Percentiles rank a stretch among this genome's conserved stretches.
Conservation (phyloP, 371 early-diverging fungal species). For the Circinella umbellata region DNA sequence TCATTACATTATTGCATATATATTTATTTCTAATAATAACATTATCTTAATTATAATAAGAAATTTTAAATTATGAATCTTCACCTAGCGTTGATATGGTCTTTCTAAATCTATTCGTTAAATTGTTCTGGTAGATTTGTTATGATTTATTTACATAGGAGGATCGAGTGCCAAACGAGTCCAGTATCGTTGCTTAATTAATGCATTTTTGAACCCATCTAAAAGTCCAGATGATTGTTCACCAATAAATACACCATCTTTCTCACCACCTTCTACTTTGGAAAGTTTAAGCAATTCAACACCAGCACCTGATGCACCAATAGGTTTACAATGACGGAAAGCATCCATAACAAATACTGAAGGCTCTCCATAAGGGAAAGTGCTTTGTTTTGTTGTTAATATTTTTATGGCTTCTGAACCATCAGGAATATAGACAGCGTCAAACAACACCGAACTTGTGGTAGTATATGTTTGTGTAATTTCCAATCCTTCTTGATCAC, state of each 20-base stretch:
- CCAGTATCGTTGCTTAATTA: slow-evolving; percentile 42
- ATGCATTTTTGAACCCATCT: slow-evolving; percentile 21
- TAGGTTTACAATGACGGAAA: slow-evolving; percentile 42
- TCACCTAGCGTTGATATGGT: no score
- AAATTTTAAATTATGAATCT: no score
- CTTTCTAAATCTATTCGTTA: no score
- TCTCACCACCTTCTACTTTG: slow-evolving; percentile 3
- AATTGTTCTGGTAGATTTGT: no score
- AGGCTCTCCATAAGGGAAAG: slow-evolving; percentile 40
- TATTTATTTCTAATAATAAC: no score
- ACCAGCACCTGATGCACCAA: slow-evolving; percentile 36
- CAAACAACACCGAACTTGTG: slow-evolving; percentile 37
- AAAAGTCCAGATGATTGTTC: slow-evolving; percentile 1
- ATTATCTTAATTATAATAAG: no score
- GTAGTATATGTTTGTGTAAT: slow-evolving; percentile 33
- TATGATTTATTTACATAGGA: not conserved
- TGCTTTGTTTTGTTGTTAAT: slow-evolving; percentile 16
- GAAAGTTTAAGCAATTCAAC: slow-evolving; percentile 27
- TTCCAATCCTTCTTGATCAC: slow-evolving; percentile 25
- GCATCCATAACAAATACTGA: slow-evolving; percentile 35
- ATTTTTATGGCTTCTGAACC: slow-evolving; percentile 26
- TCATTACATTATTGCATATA: no score
- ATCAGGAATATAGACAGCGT: slow-evolving; percentile 41
- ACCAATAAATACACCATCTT: slow-evolving; percentile 29
- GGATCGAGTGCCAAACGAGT: slow-evolving; percentile 33